Percentiles rank a stretch among this genome's conserved stretches.
Conservation (phyloP, 176 grass and related monocot species). For the Poa pratensis region DNA sequence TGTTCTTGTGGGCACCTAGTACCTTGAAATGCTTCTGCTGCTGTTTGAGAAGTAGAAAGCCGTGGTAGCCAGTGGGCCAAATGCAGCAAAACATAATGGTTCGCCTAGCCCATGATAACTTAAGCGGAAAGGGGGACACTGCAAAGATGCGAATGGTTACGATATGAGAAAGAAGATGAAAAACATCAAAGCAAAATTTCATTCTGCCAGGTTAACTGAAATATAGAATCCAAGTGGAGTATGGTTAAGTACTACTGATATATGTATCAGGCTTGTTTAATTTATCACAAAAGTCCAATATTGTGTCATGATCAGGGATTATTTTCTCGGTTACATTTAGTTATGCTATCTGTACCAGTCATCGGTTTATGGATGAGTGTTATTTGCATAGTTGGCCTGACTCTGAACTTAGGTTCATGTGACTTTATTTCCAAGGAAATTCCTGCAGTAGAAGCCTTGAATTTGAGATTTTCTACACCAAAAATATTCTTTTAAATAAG, state of each 20-base stretch:
- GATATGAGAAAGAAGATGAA: not conserved
- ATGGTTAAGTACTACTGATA: not conserved
- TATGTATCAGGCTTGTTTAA: not conserved
- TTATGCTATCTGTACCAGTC: too few species aligned
- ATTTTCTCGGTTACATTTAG: too few species aligned
- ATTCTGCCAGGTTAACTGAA: not conserved
- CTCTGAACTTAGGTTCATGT: too few species aligned
- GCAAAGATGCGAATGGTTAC: constrained; percentile 20
- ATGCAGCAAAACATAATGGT: constrained; percentile 87
- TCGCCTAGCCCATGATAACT: constrained; percentile 93
- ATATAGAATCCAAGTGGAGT: not conserved
- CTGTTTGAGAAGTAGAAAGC: constrained; percentile 86
- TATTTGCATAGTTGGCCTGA: too few species aligned
- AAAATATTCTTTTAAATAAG: too few species aligned
- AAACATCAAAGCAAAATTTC: not conserved
- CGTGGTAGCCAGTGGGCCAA: constrained; percentile 90
- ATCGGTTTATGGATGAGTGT: too few species aligned
- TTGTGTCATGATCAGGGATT: too few species aligned
- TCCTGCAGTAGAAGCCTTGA: too few species aligned
- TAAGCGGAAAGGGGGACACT: constrained; percentile 91
- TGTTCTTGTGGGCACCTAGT: constrained; percentile 25
- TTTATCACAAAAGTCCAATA: constrained; percentile 9
- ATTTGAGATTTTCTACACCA: too few species aligned
- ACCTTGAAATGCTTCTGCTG: constrained; percentile 47
- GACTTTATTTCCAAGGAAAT: too few species aligned